Base-by-base conservation (phyloP, 1,139 yeast genomes). In the Nakaseomyces glabratus region DNA sequence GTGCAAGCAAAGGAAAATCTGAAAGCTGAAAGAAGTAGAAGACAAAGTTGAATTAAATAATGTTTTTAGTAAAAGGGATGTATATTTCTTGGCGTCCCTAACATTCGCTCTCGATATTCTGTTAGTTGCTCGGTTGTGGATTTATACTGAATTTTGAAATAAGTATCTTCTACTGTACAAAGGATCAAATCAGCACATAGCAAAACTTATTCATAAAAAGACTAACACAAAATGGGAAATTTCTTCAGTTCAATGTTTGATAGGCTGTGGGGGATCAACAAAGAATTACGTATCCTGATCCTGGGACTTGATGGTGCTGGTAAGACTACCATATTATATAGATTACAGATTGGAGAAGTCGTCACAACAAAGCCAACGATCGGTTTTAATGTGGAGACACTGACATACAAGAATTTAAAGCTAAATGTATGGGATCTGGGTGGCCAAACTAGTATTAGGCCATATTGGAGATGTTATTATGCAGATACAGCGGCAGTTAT, bases 291-390 rank as follows among this genome's bases (percentile, higher is more conserved):
- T 48, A 86, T 90, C 39, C 71, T 90, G 45, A 90, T 90, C 49
- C 68, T 90, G 37, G 98, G 98, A 4, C 66, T 90, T 42, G 98
- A 90, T 61, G 97, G 97, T 64, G 97, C 98, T 2, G 98, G 98
- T 36, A 90, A 90, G 58, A 90, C 98, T 31, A 90, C 98, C 8
- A 88, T 90, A 41, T 69, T 90, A 42, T 90, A 90, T 63, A 74
- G 93, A 48, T 68, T 90, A 43, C 96, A 90, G 58, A 70, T 86
- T 61, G 96, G 96, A 16, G 96, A 86, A 58, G 95, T 86, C 20
- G 86, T 86, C 28, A 82, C 93, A 34, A 86, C 96, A 15, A 90
- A 84, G 49, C 97, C 95, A 14, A 86, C 98, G 7, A 86, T 90
- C 46, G 98, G 98, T 5, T 90, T 90, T 69, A 90, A 90, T 55